Base-by-base conservation (phyloP, 352 stramenopile species). In the Pythium volutum region DNA sequence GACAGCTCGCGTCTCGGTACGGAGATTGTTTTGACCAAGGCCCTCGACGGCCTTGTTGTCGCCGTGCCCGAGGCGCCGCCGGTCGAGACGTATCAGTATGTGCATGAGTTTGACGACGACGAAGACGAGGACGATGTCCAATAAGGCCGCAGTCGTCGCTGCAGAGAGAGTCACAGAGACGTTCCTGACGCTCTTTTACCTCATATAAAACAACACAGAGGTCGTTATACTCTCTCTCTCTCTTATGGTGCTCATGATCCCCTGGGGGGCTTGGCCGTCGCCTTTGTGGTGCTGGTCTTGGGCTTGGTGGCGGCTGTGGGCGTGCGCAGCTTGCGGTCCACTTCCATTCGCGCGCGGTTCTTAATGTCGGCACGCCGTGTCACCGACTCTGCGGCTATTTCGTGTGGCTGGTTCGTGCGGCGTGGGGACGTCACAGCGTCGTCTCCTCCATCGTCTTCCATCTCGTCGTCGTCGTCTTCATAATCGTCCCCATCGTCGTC, bases 51-150 rank as follows among this genome's bases (percentile, higher is more conserved):
- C n/a, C 73, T 96, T 39, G 85, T 96, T 26, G 83, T 96, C 63
- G 85, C 84, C 22, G 87, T 96, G 57, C 87, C 87, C 5, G 87
- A 96, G 70, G 81, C 81, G 34, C 81, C 84, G 31, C 87, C 85
- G 25, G 78, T 94, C 39, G 85, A 95, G 67, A 91, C 76, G 34
- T 96, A 89, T 71, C 52, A 77, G 69, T 96, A 96, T 73, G 72
- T 79, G 31, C 86, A 96, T 67, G 76, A 93, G 72, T 96, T 88
- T 68, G 87, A 96, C 27, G 84, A 94, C 63, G 81, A 93, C 51
- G 71, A 94, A 59, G 81, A 93, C 51, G 71, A 82, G 64, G 81
- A 88, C 14, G 72, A 89, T 39, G 58, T 87, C 36, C 39, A 70
- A 51, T 60, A 70, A 62, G 27, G 20, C n/a, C n/a, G n/a, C n/a